Evolutionary conservation across 225 moss, liverwort and hornwort genomes (phyloP), one percentile per base, ranked within the genome.

Genomic region (Antitrichia curtipendula): DNA sequence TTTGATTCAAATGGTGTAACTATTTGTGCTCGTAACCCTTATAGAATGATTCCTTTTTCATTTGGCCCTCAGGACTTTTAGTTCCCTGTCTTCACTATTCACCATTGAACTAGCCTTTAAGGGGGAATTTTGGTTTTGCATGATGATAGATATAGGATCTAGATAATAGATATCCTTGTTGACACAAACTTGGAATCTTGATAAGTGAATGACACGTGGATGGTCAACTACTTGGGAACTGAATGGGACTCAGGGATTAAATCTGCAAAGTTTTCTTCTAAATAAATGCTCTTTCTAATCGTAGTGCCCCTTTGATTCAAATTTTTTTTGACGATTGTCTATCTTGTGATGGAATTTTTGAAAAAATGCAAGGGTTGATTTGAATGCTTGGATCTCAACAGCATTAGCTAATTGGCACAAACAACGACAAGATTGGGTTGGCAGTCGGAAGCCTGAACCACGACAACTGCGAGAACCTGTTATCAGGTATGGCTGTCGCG

Each of bases 391-490:
- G 45, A 64, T 63, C 38, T 56, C 52, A 63, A 78, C 88, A 94
- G 91, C 90, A 81, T 84, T 92, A 75, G 82, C 66, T 52, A 52
- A 74, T 76, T 94, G 94, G 92, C 87, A 86, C n/a, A 87, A 88
- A 78, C 89, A 92, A 87, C 85, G 91, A 65, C 87, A 85, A 88
- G 88, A 90, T 45, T 94, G 92, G 92, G 86, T 88, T 25, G 87
- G 91, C 53, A 87, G 52, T 56, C 85, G 78, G 13, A 87, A 87
- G 81, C 68, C 76, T 22, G 78, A 82, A 69, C 60, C 80, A 22
- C 87, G 65, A 77, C 78, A 50, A 54, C 49, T 70, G 61, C 88
- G 86, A 54, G 89, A 90, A 78, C 84, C 88, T 53, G 88, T 89
- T 69, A 89, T 92, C 87, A 86, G 88, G 94, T 92, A 60, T 78